Percentiles rank a stretch among this genome's conserved stretches.
These are phyloP conservation scores for Colletotrichum graminicola DNA, from an alignment of 2,329 filamentous ascomycete genomes.

Conservation along the genomic window DNA sequence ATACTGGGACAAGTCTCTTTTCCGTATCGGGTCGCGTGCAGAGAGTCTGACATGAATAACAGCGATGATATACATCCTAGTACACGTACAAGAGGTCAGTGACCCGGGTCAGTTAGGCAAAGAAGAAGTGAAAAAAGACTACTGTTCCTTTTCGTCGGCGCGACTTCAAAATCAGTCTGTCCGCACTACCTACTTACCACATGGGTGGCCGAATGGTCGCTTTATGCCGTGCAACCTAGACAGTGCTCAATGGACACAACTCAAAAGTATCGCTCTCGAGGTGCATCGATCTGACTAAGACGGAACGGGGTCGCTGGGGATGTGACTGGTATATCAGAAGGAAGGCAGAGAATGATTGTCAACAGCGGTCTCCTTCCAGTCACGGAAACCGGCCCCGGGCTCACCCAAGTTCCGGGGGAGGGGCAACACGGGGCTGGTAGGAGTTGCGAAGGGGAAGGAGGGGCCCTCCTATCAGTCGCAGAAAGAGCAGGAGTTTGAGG, in stretches of 20 bases:
- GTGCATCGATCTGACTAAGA: not conserved
- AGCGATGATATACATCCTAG: not conserved
- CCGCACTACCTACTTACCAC: not conserved
- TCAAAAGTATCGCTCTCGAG: not conserved
- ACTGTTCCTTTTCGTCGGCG: not conserved
- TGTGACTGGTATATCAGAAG: constrained; percentile 21
- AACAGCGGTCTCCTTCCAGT: constrained; percentile 20
- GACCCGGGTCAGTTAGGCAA: not conserved
- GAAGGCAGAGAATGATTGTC: constrained; percentile 28
- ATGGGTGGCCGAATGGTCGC: not conserved
- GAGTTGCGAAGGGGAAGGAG: constrained; percentile 6
- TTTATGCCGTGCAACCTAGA: not conserved
- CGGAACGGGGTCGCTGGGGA: constrained; percentile 4
- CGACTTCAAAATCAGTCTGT: not conserved
- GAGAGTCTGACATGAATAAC: not conserved
- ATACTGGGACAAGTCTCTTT: not conserved
- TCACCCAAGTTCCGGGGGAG: constrained; percentile 4
- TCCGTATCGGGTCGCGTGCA: constrained; percentile 4
- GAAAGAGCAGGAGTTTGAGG: constrained; percentile 22
- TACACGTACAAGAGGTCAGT: not conserved
- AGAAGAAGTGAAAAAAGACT: not conserved
- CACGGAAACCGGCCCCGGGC: constrained; percentile 20
- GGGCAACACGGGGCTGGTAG: constrained; percentile 24
- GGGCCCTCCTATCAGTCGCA: constrained; percentile 36
- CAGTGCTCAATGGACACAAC: not conserved